phyloP scores from a whole-genome alignment of 75 land plant species.

The Pinus tabuliformis region DNA sequence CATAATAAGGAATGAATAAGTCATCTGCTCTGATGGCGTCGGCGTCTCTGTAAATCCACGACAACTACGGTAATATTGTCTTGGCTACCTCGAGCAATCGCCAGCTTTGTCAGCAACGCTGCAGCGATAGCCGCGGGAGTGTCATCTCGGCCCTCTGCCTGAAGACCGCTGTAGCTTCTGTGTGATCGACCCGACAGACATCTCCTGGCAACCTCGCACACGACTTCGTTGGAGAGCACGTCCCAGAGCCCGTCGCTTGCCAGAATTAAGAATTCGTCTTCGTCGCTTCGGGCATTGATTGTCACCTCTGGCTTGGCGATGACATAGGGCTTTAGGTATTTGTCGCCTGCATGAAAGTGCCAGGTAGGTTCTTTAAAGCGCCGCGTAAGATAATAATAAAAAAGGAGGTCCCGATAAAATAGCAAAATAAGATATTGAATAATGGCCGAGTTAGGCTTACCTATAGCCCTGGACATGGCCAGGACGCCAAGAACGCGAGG shows the following conservation, averaged over 20 bases:
- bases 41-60: constrained; percentile 36
- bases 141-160: not conserved
- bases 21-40: not conserved
- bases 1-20: too few relatives aligned
- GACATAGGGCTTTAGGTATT: constrained; percentile 58
- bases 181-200: constrained; percentile 26
- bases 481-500: constrained; percentile 43
- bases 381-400: not conserved
- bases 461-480: constrained; percentile 81
- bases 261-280: constrained; percentile 59
- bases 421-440: not conserved
- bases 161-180: not conserved
- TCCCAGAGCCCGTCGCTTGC: constrained; percentile 82
- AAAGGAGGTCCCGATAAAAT: not conserved
- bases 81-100: constrained; percentile 37
- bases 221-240: constrained; percentile 58
- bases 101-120: constrained; percentile 44
- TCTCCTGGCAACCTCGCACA: constrained; percentile 46
- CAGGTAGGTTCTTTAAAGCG: not conserved
- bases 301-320: constrained; percentile 62
- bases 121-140: constrained; percentile 30
- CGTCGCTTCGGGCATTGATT: constrained; percentile 20
- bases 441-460: constrained; percentile 14
- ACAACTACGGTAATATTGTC: constrained; percentile 72
- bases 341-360: constrained; percentile 40